Base-by-base conservation (phyloP, 495 filamentous ascomycete genomes). In the Cairneyella variabilis region DNA sequence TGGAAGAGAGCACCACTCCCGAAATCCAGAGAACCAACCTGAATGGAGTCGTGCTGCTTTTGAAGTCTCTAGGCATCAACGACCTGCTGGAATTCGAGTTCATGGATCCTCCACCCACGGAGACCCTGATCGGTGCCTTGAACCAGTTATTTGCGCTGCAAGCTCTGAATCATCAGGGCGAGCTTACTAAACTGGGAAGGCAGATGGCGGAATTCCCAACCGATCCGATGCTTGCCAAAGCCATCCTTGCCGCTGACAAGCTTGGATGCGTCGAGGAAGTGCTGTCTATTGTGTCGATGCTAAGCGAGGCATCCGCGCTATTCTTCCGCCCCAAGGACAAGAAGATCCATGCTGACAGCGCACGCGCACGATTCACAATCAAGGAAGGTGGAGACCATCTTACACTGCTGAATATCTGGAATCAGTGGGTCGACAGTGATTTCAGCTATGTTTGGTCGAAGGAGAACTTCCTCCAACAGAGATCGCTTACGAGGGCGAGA, bases 261-360 rank as follows among this genome's bases (percentile, higher is more conserved):
- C 85, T 91, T 57, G 89, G 87, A 16, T 97, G 95, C 64, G 90
- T 97, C 12, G 89, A 95, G 48, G 93, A 98, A 71, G 86, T 97
- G 12, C 78, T 98, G n/a, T 88, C 87, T 4, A 90, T 98, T 49
- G 87, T 97, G 36, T 84, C 92, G 26, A 95, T 97, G 90, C 79
- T 98, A 5, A 84, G 88, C 63, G 93, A 97, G 72, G 79, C 86
- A 16, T 86, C 85, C 30, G 84, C 90, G 0, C 78, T 98, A 23
- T 98, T 96, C 77, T 96, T 91, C 79, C 83, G 93, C 0, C 93
- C 93, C 9, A 96, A 96, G 67, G 92, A 98, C 71, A 96, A 97
- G 74, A 96, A 96, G 62, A 85, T 97, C 41, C 88, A 96, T 65
- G 95, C 93, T 20, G 93, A 97, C 66, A 86, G 87, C 58, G 93